Evolutionary conservation across 805 yeast genomes (phyloP).

Genomic region (Suhomyces sp.): DNA sequence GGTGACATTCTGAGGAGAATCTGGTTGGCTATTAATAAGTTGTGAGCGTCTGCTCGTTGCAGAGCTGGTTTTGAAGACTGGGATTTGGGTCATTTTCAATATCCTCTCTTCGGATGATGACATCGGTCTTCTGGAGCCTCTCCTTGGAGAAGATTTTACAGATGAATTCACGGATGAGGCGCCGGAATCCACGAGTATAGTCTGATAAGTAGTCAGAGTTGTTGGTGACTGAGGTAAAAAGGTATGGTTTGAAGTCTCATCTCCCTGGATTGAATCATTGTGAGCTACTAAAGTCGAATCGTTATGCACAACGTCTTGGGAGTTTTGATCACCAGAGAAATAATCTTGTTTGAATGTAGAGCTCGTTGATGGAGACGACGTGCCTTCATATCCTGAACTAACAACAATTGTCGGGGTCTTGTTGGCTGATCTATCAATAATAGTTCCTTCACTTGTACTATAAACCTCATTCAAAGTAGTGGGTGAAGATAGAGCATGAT

Average conservation of each 20-base stretch:
- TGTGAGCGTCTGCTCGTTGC: not conserved
- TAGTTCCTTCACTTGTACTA: too few species aligned
- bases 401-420: constrained; percentile 19
- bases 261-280: not conserved
- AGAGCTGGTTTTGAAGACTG: constrained; percentile 14
- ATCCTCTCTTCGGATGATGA: constrained; percentile 24
- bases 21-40: not conserved
- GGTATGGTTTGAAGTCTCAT: not conserved
- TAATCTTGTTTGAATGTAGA: constrained; percentile 17
- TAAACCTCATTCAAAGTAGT: not conserved
- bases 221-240: not conserved
- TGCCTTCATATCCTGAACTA: constrained; percentile 13
- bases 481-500: not conserved
- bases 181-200: not conserved
- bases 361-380: constrained; percentile 15
- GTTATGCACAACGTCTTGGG: not conserved
- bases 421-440: constrained; percentile 1
- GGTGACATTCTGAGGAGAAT: not conserved
- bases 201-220: not conserved
- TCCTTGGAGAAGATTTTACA: constrained; percentile 4
- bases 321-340: constrained; percentile 1
- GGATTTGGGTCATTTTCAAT: constrained; percentile 23
- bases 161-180: constrained; percentile 1
- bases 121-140: constrained; percentile 15
- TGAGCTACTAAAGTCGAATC: constrained; percentile 3